Evolutionary conservation across 306 rosid species (phyloP), one percentile per base, ranked within the genome.

Genomic region (Urtica urens): DNA sequence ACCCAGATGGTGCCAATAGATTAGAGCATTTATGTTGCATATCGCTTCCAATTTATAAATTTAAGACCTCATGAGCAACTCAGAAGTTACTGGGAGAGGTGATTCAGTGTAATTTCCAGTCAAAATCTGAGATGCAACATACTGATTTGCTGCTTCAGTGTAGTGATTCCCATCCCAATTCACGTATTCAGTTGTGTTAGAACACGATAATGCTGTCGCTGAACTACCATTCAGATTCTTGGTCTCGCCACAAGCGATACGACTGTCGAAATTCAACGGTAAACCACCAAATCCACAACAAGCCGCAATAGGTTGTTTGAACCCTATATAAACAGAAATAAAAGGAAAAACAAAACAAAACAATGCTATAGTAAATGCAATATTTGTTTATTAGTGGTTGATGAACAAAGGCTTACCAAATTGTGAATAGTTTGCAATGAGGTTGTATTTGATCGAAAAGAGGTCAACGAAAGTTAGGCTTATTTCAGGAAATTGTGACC

Each of bases 141-240:
- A 38, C 6, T 44, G 56, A 65, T 71, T 71, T 42, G 76, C 72
- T 27, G 76, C 76, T 45, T 60, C 68, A 0, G 72, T 71, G 22
- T 71, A 71, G 46, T 71, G 76, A 39, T 18, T 71, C 13, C 72
- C 76, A 46, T 71, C 76, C 76, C 76, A 71, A 29, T 55, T 71
- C 42, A 65, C 60, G 29, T 64, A 71, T 17, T 59, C 71, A 1
- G 60, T 29, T n/a, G 60, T 57, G 24, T 71, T 46, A 45, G 13
- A 43, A 40, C 76, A 71, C 1, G 68, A 48, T 14, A 16, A 37
- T 49, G 72, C 60, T 28, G 68, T 49, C 34, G 37, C 68, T 31
- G 13, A 5, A 19, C 58, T 71, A 19, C 72, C 76, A 31, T 64
- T 55, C 4, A 65, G 26, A 23, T 9, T 44, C 49, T 59, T 59